phyloP scores from a whole-genome alignment of 2,329 filamentous ascomycete genomes.

The Nemania diffusa region DNA sequence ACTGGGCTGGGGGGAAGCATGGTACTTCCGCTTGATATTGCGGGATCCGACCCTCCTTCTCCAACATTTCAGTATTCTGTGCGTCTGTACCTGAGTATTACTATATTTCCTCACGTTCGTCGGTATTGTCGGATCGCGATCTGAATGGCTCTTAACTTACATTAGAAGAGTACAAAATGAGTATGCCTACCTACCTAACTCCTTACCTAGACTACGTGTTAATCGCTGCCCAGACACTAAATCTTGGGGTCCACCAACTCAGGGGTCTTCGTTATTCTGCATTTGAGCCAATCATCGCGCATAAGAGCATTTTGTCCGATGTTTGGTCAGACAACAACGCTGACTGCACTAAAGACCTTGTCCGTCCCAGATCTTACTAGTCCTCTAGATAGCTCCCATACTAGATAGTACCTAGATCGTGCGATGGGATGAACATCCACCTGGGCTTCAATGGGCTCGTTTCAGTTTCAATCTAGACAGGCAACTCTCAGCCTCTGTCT shows the following conservation, averaged over 20 bases:
- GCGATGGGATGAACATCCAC: slow-evolving; percentile 25
- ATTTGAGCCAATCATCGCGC: slow-evolving; percentile 29
- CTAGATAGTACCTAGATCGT: neutral
- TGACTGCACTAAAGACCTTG: slow-evolving; percentile 10
- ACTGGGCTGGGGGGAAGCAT: neutral
- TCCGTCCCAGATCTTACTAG: slow-evolving; percentile 2
- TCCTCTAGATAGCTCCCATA: neutral
- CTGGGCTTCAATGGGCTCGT: slow-evolving; percentile 14
- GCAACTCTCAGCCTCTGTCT: neutral
- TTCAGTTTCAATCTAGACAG: slow-evolving; percentile 10
- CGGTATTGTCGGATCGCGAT: slow-evolving; percentile 21
- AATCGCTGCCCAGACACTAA: slow-evolving; percentile 20
- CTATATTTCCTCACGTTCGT: neutral
- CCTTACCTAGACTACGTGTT: no score
- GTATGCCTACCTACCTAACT: neutral
- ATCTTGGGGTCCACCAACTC: slow-evolving; percentile 3
- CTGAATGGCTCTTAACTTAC: neutral
- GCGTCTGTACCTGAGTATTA: no score
- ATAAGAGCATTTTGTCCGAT: slow-evolving; percentile 17
- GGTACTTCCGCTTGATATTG: neutral
- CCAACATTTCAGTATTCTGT: neutral
- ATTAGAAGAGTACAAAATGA: neutral
- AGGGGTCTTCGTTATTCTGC: slow-evolving; percentile 23
- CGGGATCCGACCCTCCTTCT: neutral
- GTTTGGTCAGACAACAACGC: slow-evolving; percentile 20